Percentiles rank a stretch among this genome's conserved stretches.
phyloP scores from a whole-genome alignment of 257 asterid species.

The Verbascum thapsus region DNA sequence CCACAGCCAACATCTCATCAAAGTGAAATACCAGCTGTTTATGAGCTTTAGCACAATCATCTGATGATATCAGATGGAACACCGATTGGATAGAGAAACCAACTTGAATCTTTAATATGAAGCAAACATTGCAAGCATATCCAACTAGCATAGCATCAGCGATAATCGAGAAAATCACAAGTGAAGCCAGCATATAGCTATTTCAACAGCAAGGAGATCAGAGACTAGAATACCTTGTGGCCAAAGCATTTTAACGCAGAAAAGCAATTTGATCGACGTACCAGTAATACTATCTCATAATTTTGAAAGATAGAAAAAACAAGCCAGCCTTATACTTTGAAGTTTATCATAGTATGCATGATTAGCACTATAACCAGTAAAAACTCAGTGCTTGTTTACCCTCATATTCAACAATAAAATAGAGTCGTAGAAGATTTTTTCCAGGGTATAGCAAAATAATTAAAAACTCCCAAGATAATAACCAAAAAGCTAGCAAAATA shows the following conservation, averaged over 20 bases:
- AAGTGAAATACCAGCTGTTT: background rate
- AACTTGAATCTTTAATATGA: background rate
- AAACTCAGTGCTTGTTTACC: background rate
- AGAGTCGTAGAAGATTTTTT: background rate
- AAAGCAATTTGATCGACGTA: background rate
- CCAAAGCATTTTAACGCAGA: slow-evolving; percentile 2
- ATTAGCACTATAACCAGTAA: background rate
- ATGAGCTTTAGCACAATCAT: background rate
- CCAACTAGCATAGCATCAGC: background rate
- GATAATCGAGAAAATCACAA: background rate
- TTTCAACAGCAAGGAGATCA: slow-evolving; percentile 8
- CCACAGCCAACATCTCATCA: background rate
- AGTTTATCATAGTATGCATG: background rate
- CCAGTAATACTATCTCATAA: background rate
- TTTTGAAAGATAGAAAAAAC: background rate
- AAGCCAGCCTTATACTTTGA: background rate
- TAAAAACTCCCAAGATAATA: background rate
- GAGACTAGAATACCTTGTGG: background rate
- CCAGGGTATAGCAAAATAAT: background rate
- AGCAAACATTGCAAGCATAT: background rate
- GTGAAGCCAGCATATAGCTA: background rate
- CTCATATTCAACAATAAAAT: background rate
- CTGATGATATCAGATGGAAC: background rate
- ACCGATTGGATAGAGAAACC: background rate
- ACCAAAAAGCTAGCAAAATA: background rate